Base-by-base conservation (phyloP, 1,139 yeast genomes). In the Hemisphaericaspora lyxosophila region DNA sequence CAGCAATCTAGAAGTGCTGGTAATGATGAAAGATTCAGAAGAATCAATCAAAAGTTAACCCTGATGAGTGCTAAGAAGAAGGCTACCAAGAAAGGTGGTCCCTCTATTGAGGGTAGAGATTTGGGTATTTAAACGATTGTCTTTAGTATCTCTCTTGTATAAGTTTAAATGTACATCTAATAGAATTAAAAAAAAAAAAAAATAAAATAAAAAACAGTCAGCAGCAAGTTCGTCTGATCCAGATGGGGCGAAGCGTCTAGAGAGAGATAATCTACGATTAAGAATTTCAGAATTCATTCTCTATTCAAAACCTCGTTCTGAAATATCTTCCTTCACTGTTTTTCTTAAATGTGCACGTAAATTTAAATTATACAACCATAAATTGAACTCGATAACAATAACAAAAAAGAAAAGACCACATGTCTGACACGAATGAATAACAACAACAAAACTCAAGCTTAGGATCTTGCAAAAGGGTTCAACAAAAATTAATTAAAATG, bases 21-120 rank as follows among this genome's bases (percentile, higher is more conserved):
- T 26, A 67, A 78, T 32, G 94, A 86, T 60, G 95, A 87, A 55
- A 79, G 88, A 60, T 88, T 82, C 69, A 85, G 74, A 65, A 80
- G 85, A 54, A 71, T 88, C 52, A 78, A 78, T 52, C 75, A 73
- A 51, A 80, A 75, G 54, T 61, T 78, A 58, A 64, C 71, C 12
- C 56, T 59, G 41, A 66, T 78, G 65, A 70, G 77, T 28, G 62
- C 60, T 44, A 68, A 72, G 51, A 72, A 69, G 53, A 70, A 70
- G 51, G 59, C 70, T 28, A 57, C 70, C 34, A 76, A 75, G 55
- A 85, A 82, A 55, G 70, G 76, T 33, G 92, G 92, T 37, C 89
- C 88, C 30, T 80, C 88, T 35, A 83, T 86, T 53, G 95, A 86
- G 61, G 95, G 95, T 39, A 78, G 84, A 59, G 80, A 77, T 48